Base-by-base conservation (phyloP, 306 rosid genomes). In the Quercus variabilis region DNA sequence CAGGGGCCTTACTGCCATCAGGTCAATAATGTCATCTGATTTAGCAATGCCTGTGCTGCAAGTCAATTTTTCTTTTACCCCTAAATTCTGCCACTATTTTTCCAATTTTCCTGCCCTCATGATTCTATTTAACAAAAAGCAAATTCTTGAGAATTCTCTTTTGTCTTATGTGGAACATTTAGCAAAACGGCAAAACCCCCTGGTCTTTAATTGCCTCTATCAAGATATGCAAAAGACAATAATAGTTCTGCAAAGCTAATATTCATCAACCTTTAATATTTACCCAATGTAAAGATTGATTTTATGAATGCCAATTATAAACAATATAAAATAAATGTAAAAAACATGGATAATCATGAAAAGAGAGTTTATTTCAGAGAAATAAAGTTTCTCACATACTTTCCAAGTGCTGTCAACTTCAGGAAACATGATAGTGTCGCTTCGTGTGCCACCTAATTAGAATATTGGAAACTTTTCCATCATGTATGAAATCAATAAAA, bases 381-480 rank as follows among this genome's bases (percentile, higher is more conserved):
- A 35, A 8, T 18, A 7, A 74, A 30, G 25, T 46, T 55, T 46
- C 68, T 69, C 64, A 82, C 97, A 23, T 90, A 91, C 98, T 82
- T 91, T 96, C 99, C 99, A 93, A 57, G 89, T 73, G 80, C 93
- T 90, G 86, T 96, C 96, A 71, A 90, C 97, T 82, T 91, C 96
- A 6, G 98, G 98, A 83, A 96, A 96, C 96, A 96, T 80, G 89
- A 83, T 83, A 78, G 80, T 84, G 67, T 91, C 97, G 17, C 68
- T 80, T 69, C 21, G 81, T 76, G 90, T 92, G 57, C 82, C 78
- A 76, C 98, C 99, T 96, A 89, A 79, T 80, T 10, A 21, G 84
- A 68, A 31, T 76, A 68, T 74, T 76, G 69, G 82, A 20, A 49
- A 49, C 54, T 2, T 49, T 31, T 52, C 43, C 68, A 38, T 28